Percentiles rank a stretch among this genome's conserved stretches.
Evolutionary conservation across 139 green algal genomes (phyloP).

Genomic region (Nannochloris sp.): DNA sequence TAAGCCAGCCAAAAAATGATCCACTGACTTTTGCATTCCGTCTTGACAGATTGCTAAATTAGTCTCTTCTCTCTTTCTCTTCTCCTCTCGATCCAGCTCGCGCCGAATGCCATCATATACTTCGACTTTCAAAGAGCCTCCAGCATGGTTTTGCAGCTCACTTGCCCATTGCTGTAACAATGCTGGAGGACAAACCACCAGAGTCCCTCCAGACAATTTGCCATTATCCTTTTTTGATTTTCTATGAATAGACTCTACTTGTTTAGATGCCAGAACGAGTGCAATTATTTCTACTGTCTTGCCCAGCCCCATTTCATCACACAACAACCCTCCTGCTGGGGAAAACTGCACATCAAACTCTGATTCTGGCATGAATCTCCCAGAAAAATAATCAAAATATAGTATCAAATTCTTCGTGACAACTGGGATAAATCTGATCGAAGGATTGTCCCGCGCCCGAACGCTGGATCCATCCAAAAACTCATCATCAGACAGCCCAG

Average conservation of each 20-base stretch:
- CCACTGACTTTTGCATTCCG: neutral
- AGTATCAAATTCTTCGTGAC: neutral
- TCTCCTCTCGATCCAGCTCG: neutral
- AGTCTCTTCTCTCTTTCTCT: no score
- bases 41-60: neutral
- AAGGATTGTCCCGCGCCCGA: neutral
- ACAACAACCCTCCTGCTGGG: slow-evolving; percentile 13
- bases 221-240: neutral
- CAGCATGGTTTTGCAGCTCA: slow-evolving; percentile 43
- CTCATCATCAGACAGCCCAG: neutral
- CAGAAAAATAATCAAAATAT: neutral
- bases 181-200: slow-evolving; percentile 56
- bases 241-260: neutral
- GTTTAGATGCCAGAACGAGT: slow-evolving; percentile 20
- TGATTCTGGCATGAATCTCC: neutral
- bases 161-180: slow-evolving; percentile 62
- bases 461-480: neutral
- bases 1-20: neutral
- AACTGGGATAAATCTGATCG: neutral
- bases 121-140: slow-evolving; percentile 36
- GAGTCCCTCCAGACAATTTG: slow-evolving; percentile 22
- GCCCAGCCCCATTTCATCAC: slow-evolving; percentile 57
- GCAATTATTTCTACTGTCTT: slow-evolving; percentile 35
- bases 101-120: slow-evolving; percentile 46
- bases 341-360: neutral